phyloP scores from a whole-genome alignment of 1,284 basidiomycete genomes.

The Ustilago bromivora region DNA sequence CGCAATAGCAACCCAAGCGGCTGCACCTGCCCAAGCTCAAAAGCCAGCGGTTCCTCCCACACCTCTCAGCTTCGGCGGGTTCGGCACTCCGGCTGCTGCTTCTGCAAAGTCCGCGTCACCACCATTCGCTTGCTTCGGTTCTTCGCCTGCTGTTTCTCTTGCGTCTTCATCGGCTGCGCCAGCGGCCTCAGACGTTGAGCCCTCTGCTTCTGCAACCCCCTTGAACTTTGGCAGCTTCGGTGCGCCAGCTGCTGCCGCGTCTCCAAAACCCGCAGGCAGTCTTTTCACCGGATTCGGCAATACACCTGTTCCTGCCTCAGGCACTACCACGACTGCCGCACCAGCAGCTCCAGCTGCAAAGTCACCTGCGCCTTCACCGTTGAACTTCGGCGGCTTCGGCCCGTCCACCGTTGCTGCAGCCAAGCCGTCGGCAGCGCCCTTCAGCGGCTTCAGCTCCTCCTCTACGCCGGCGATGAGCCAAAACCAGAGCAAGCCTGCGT shows the following conservation, averaged over 20 bases:
- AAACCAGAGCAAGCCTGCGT: constrained; percentile 8
- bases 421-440: constrained; percentile 16
- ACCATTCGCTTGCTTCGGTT: constrained; percentile 9
- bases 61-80: constrained; percentile 13
- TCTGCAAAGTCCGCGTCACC: constrained; percentile 1
- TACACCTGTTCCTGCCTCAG: not conserved
- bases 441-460: constrained; percentile 16
- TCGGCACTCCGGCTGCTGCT: constrained; percentile 7
- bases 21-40: constrained; percentile 1
- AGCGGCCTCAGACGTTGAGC: not conserved
- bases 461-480: constrained; percentile 5
- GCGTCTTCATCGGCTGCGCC: not conserved
- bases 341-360: constrained; percentile 9
- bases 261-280: constrained; percentile 13
- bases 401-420: constrained; percentile 7
- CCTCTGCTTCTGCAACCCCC: not conserved
- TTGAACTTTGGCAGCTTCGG: constrained; percentile 12
- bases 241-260: constrained; percentile 8
- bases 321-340: not conserved
- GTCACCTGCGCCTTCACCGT: constrained; percentile 13
- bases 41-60: constrained; percentile 7
- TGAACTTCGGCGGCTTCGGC: constrained; percentile 17
- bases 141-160: not conserved
- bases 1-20: not conserved
- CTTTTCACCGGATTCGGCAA: constrained; percentile 19